These are phyloP conservation scores for Xylariaceae sp. DNA, from an alignment of 2,329 filamentous ascomycete genomes.

Conservation along the genomic window DNA sequence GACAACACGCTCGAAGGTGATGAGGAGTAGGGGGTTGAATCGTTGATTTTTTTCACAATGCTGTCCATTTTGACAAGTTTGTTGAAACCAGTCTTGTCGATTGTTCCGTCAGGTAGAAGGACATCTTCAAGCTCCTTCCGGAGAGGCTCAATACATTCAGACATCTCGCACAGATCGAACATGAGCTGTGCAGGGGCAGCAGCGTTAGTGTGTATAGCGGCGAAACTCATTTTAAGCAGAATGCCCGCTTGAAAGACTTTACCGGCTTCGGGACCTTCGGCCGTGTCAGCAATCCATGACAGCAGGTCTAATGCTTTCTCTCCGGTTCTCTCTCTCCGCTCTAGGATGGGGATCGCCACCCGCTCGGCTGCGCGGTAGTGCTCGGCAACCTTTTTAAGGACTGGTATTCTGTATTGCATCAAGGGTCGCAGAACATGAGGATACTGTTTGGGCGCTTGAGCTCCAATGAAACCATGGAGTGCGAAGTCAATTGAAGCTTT, in stretches of 20 bases:
- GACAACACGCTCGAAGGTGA: background rate
- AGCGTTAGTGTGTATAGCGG: too few species aligned
- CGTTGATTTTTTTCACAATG: too few species aligned
- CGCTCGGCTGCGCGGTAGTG: conserved; percentile 14
- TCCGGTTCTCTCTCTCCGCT: conserved; percentile 6
- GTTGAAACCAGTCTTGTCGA: too few species aligned
- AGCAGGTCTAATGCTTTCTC: conserved; percentile 8
- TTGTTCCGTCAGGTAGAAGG: too few species aligned
- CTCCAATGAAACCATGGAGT: background rate
- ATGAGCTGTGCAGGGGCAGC: too few species aligned
- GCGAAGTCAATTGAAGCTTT: background rate
- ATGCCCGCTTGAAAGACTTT: conserved; percentile 21
- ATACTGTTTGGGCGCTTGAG: background rate
- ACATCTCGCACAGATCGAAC: too few species aligned
- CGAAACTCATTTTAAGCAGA: conserved; percentile 1
- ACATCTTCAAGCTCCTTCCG: too few species aligned
- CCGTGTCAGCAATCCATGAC: conserved; percentile 18
- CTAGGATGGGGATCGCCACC: conserved; percentile 16
- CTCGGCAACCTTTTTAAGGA: conserved; percentile 14
- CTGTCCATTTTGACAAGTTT: too few species aligned
- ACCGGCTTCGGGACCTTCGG: conserved; percentile 16
- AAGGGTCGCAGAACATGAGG: conserved; percentile 3
- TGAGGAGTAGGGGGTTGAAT: background rate
- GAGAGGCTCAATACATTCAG: too few species aligned
- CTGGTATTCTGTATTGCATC: conserved; percentile 13